Evolutionary conservation across 1,284 basidiomycete genomes (phyloP), one percentile per base, ranked within the genome.

Genomic region (Leccinum solheimii): DNA sequence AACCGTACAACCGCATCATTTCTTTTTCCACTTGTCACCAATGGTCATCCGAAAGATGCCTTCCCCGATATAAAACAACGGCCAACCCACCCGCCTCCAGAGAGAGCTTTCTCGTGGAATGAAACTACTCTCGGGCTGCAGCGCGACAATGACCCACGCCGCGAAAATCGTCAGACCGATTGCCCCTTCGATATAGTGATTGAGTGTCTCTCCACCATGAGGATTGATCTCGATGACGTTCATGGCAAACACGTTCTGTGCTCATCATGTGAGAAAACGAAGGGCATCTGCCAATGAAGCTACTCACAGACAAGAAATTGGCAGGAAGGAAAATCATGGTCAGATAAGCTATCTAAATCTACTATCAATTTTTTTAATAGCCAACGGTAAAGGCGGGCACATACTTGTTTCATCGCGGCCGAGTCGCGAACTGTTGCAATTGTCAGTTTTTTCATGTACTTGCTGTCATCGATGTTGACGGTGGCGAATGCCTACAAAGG

Each of bases 321-420:
- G 81, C 80, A 3, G 85, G 85, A 8, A 86, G 72, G 68, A 85
- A 86, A 26, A 83, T 67, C 81, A 85, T 85, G 0, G 83, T 83
- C 2, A 86, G 71, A 61, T 85, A 86, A 0, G 82, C 76, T 21
- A 80, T 75, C 70, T 76, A 30, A 4, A 36, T 13, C 8, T 14
- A 50, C 19, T 21, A 8, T 66, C 2, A 23, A 14, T 14, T 5
- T 4, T 5, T 4, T 66, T 19, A 21, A 21, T 2, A 5, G 32
- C 1, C 8, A 13, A 5, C 16, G 14, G 5, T 43, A 27, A 30
- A 21, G 23, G 10, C 5, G 21, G 77, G 75, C 58, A 62, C 55
- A 30, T 59, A 75, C 75, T 60, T 84, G 84, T 68, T 84, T 86
- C 79, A 85, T 83, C 13, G 82, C 81, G 70, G 67, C 62, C 64